A percentile compares a stretch with the other conserved stretches of the same genome.
Evolutionary conservation across 805 yeast species (phyloP).

Genomic region (Pachysolen tannophilus): DNA sequence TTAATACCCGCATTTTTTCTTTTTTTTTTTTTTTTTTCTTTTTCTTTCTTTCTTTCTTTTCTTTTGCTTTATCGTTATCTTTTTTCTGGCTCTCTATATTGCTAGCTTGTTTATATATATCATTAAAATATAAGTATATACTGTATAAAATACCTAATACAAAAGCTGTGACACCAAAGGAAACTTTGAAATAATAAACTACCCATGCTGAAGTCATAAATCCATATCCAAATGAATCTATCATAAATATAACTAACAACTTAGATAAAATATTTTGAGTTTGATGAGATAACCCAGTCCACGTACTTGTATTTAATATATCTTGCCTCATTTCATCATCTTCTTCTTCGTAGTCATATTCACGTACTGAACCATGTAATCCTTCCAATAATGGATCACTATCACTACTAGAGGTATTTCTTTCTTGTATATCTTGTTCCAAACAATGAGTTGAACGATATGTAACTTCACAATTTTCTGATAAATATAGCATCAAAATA

Average conservation of each 20-base stretch:
- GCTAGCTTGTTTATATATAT: no score
- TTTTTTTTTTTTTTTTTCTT: no score
- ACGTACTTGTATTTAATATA: slow-evolving; percentile 16
- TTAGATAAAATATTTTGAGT: slow-evolving; percentile 37
- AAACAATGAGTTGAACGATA: slow-evolving; percentile 15
- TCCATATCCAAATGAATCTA: slow-evolving; percentile 84
- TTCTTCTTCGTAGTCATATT: slow-evolving; percentile 12
- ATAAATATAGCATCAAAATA: slow-evolving; percentile 38
- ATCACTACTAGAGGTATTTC: slow-evolving; percentile 11
- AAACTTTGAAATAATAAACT: slow-evolving; percentile 65
- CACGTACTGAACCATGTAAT: slow-evolving; percentile 13
- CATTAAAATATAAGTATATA: no score
- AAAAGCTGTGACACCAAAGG: slow-evolving; percentile 46
- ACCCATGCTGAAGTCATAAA: slow-evolving; percentile 88
- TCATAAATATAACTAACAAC: slow-evolving; percentile 57
- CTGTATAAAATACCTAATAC: no score
- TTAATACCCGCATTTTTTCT: no score
- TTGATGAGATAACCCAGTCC: slow-evolving; percentile 31
- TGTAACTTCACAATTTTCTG: slow-evolving; percentile 43
- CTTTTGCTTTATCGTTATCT: no score
- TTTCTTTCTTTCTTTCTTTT: no score
- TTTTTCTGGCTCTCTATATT: no score
- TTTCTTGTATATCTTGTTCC: slow-evolving; percentile 17
- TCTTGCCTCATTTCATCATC: slow-evolving; percentile 4
- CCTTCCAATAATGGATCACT: slow-evolving; percentile 4